phyloP scores from a whole-genome alignment of 306 rosid genomes.

The Parietaria judaica region DNA sequence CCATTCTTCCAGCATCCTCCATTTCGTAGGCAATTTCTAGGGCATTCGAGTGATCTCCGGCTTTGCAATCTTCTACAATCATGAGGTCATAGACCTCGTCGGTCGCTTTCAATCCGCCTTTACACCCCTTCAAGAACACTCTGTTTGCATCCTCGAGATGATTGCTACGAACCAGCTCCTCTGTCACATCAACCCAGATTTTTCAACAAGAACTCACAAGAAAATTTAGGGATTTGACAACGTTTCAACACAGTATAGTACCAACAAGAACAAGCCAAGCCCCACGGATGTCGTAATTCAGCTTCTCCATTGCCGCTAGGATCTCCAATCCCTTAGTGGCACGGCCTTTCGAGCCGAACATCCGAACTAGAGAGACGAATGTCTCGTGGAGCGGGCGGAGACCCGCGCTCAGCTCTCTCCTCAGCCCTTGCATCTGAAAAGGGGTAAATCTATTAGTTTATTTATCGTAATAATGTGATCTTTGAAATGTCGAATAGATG shows the following conservation, averaged over 20 bases:
- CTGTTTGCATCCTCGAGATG: constrained; percentile 74
- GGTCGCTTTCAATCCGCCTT: constrained; percentile 73
- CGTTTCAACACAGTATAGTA: neutral
- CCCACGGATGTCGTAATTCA: constrained; percentile 69
- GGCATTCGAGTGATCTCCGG: constrained; percentile 83
- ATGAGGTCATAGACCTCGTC: constrained; percentile 73
- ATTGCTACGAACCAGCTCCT: constrained; percentile 61
- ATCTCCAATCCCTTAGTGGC: constrained; percentile 59
- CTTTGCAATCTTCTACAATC: constrained; percentile 73
- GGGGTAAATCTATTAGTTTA: neutral
- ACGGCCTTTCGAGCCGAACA: constrained; percentile 67
- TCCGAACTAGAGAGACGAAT: constrained; percentile 60
- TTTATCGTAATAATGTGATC: too few species aligned
- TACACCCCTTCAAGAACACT: constrained; percentile 77
- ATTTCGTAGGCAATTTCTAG: constrained; percentile 76
- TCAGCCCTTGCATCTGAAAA: constrained; percentile 65
- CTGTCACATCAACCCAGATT: constrained; percentile 23
- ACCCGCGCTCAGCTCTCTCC: constrained; percentile 78
- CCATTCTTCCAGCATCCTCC: constrained; percentile 98
- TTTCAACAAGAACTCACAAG: neutral
- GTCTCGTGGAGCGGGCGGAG: constrained; percentile 90
- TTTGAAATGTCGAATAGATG: too few species aligned
- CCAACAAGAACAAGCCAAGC: constrained; percentile 86
- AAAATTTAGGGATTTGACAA: neutral
- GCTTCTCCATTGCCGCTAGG: constrained; percentile 81